Conservation (phyloP, 116 monocot genomes). For the Iris pallida region DNA sequence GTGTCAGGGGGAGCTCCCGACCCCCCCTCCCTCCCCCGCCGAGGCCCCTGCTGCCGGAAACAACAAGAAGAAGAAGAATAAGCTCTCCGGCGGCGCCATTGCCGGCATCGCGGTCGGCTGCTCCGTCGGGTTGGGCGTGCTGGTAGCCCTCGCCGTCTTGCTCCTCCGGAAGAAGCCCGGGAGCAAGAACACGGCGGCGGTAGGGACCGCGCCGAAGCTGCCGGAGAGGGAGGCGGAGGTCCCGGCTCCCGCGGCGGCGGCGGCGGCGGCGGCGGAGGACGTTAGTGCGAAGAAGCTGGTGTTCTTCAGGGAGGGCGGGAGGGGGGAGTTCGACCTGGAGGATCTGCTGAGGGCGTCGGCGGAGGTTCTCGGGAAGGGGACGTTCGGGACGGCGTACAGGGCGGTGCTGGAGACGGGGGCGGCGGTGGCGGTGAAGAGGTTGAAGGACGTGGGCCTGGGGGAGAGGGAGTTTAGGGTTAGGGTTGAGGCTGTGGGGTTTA, state of each 20-base stretch:
- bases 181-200: neutral
- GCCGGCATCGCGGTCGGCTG: conserved; percentile 37
- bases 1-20: conserved; percentile 38
- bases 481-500: conserved; percentile 54
- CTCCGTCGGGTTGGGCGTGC: neutral
- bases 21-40: conserved; percentile 46
- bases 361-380: conserved; percentile 28
- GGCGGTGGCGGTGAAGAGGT: conserved; percentile 67
- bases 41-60: conserved; percentile 10
- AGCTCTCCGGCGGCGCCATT: conserved; percentile 48
- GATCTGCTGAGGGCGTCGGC: conserved; percentile 22
- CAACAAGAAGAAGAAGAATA: conserved; percentile 3
- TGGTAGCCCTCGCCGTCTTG: conserved; percentile 15
- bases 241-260: neutral
- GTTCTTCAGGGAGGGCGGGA: conserved; percentile 5
- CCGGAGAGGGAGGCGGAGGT: conserved; percentile 16
- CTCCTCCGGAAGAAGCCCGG: conserved; percentile 6
- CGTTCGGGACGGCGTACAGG: conserved; percentile 23
- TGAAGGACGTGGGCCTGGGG: conserved; percentile 53
- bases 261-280: neutral
- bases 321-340: conserved; percentile 14
- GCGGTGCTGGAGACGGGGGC: conserved; percentile 50
- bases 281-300: conserved; percentile 1
- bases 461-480: conserved; percentile 64
- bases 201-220: conserved; percentile 1